Conservation (phyloP, 1,284 basidiomycete species). For the Sporisorium sorghi region DNA sequence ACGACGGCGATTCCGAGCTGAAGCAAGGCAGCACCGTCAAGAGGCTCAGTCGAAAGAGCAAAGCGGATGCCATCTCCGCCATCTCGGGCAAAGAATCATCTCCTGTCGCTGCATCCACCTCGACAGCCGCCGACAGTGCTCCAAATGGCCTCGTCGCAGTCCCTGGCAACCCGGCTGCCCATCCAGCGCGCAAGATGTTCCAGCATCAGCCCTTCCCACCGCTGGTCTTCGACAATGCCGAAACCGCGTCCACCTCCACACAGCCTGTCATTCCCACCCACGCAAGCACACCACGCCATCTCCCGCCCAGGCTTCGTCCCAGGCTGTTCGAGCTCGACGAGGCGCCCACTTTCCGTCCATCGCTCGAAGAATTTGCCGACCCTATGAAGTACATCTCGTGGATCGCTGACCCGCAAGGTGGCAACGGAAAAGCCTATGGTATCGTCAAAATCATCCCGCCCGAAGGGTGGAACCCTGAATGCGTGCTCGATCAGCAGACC, state of each 20-base stretch:
- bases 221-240: constrained; percentile 26
- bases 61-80: constrained; percentile 48
- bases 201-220: constrained; percentile 41
- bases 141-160: constrained; percentile 6
- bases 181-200: constrained; percentile 48
- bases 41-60: constrained; percentile 50
- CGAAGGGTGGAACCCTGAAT: constrained; percentile 92
- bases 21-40: constrained; percentile 40
- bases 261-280: constrained; percentile 56
- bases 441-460: constrained; percentile 98
- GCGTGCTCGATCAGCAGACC: constrained; percentile 89
- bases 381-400: constrained; percentile 93
- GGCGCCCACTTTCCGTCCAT: constrained; percentile 90
- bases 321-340: constrained; percentile 84
- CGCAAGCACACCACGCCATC: constrained; percentile 53
- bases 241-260: not conserved
- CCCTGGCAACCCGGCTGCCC: constrained; percentile 39
- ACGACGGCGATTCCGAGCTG: constrained; percentile 36
- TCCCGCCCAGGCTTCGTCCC: constrained; percentile 49
- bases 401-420: constrained; percentile 76
- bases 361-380: constrained; percentile 88
- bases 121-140: constrained; percentile 1
- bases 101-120: constrained; percentile 4
- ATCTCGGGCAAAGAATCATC: constrained; percentile 25
- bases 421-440: constrained; percentile 79